Percentiles rank a stretch among this genome's conserved stretches.
phyloP scores from a whole-genome alignment of 2,329 filamentous ascomycete species.

The Neurospora sp. region DNA sequence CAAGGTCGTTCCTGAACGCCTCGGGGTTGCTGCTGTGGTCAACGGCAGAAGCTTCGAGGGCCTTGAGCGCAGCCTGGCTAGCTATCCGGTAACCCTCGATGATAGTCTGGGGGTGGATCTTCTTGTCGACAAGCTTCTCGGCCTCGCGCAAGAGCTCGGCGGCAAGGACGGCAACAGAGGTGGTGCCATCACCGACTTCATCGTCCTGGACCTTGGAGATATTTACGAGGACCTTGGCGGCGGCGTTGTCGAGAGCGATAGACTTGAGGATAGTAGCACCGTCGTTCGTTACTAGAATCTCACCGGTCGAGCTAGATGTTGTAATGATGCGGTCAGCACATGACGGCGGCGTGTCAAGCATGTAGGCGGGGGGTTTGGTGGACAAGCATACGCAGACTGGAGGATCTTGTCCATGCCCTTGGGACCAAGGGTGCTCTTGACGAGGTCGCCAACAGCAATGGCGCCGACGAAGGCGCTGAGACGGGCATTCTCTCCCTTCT shows the following conservation, averaged over 20 bases:
- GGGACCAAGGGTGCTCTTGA: conserved; percentile 93
- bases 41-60: conserved; percentile 73
- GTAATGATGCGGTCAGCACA: conserved; percentile 8
- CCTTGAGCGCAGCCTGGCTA: conserved; percentile 74
- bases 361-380: conserved; percentile 3
- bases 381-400: conserved; percentile 69
- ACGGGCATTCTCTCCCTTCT: conserved; percentile 98
- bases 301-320: conserved; percentile 66
- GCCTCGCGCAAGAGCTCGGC: conserved; percentile 93
- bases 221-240: conserved; percentile 96
- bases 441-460: conserved; percentile 92
- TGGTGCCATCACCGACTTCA: conserved; percentile 96
- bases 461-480: conserved; percentile 96
- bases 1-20: conserved; percentile 80
- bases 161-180: conserved; percentile 90
- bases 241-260: conserved; percentile 96
- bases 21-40: conserved; percentile 79
- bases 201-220: conserved; percentile 99
- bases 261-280: conserved; percentile 97
- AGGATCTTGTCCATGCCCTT: conserved; percentile 99
- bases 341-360: conserved; percentile 6
- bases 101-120: conserved; percentile 98
- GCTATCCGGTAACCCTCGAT: conserved; percentile 99
- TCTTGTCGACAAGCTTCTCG: conserved; percentile 93
- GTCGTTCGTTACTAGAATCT: conserved; percentile 98